Conservation (phyloP, 192 early-diverging fungal genomes). For the Thamnidium elegans region DNA sequence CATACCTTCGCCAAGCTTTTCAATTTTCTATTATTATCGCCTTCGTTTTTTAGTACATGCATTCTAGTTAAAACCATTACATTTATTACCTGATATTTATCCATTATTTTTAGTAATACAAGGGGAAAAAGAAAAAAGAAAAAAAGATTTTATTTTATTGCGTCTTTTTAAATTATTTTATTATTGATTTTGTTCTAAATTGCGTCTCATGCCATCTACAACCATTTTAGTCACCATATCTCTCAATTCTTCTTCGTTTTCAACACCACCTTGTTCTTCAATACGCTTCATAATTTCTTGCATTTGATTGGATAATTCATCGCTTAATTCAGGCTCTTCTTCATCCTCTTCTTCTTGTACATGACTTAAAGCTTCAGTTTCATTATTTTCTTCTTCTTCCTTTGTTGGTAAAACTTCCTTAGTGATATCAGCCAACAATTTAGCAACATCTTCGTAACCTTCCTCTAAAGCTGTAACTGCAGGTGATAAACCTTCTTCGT, state of each 20-base stretch:
- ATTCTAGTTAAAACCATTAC: neutral
- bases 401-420: slow-evolving; percentile 45
- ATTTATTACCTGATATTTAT: slow-evolving; percentile 59
- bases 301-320: slow-evolving; percentile 45
- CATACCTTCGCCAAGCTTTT: slow-evolving; percentile 93
- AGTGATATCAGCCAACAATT: slow-evolving; percentile 52
- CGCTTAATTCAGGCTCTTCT: slow-evolving; percentile 33
- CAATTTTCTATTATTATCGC: slow-evolving; percentile 76
- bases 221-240: slow-evolving; percentile 51
- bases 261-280: slow-evolving; percentile 43
- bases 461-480: slow-evolving; percentile 60
- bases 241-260: slow-evolving; percentile 58
- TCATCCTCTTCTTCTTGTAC: slow-evolving; percentile 24
- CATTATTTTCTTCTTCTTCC: slow-evolving; percentile 22
- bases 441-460: slow-evolving; percentile 64
- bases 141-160: too few relatives aligned
- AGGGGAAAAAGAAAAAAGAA: neutral
- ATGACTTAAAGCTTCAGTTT: slow-evolving; percentile 19
- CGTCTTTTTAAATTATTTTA: neutral
- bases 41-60: neutral
- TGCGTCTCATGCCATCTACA: slow-evolving; percentile 16
- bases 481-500: slow-evolving; percentile 59
- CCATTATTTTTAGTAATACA: slow-evolving; percentile 38
- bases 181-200: neutral
- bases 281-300: slow-evolving; percentile 56